A percentile compares a stretch with the other conserved stretches of the same genome.
Conservation (phyloP, 345 rosid species). For the Combretum micranthum region DNA sequence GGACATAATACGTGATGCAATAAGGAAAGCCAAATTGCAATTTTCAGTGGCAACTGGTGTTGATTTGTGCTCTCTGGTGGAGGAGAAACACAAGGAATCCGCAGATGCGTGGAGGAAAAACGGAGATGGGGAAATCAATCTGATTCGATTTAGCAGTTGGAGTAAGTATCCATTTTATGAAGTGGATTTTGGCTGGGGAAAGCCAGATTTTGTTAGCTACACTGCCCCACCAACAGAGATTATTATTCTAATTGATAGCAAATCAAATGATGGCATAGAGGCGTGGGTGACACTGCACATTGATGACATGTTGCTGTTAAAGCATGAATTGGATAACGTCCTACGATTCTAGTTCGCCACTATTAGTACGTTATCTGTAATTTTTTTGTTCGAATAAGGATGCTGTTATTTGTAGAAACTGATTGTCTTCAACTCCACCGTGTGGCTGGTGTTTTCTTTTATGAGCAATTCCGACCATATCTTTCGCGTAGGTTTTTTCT, state of each 20-base stretch:
- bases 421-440: no score
- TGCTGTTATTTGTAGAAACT: no score
- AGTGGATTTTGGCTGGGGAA: slow-evolving; percentile 14
- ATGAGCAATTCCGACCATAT: no score
- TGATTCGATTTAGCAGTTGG: slow-evolving; percentile 4
- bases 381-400: no score
- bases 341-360: no score
- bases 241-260: not conserved
- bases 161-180: not conserved
- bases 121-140: not conserved
- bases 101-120: not conserved
- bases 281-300: slow-evolving; percentile 5
- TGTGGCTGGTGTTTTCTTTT: no score
- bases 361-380: no score
- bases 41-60: not conserved
- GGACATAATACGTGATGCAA: slow-evolving; percentile 1
- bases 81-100: not conserved
- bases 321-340: not conserved
- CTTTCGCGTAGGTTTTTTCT: no score
- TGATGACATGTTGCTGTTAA: not conserved
- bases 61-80: slow-evolving; percentile 1
- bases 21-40: slow-evolving; percentile 4
- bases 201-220: not conserved
- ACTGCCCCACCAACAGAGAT: not conserved
- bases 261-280: slow-evolving; percentile 6